A percentile compares a stretch with the other conserved stretches of the same genome.
These are phyloP conservation scores for Coccomyxa sp. DNA, from an alignment of 139 green algal species.

Conservation along the genomic window DNA sequence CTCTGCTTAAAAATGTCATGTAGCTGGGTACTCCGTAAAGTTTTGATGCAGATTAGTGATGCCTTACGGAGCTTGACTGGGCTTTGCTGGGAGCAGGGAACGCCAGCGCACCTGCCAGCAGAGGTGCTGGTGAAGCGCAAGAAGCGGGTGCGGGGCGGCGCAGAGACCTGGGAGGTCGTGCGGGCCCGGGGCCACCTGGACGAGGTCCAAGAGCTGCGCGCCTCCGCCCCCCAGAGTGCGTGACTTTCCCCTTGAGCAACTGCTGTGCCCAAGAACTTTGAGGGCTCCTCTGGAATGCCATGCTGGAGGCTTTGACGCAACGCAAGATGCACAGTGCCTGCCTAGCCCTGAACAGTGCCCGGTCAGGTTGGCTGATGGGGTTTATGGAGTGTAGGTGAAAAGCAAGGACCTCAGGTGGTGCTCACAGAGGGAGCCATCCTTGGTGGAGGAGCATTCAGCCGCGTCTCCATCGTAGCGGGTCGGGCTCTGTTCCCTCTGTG, in stretches of 20 bases:
- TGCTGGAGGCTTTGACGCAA: too few species aligned
- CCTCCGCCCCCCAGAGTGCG: background rate
- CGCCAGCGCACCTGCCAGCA: constrained; percentile 49
- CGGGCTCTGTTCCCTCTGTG: too few species aligned
- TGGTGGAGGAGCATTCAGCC: constrained; percentile 82
- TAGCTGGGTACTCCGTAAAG: too few species aligned
- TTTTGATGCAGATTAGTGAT: too few species aligned
- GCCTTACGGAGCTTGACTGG: too few species aligned
- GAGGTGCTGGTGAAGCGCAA: constrained; percentile 76
- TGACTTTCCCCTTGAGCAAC: too few species aligned
- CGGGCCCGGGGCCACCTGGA: constrained; percentile 78
- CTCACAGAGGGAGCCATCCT: constrained; percentile 80
- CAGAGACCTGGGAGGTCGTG: constrained; percentile 77
- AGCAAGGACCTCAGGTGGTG: constrained; percentile 16
- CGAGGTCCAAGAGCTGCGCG: constrained; percentile 77
- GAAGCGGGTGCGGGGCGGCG: constrained; percentile 43
- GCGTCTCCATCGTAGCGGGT: constrained; percentile 69
- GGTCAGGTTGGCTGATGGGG: background rate
- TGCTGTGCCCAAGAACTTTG: too few species aligned
- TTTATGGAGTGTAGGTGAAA: background rate
- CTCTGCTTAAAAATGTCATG: too few species aligned
- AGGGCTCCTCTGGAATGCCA: too few species aligned
- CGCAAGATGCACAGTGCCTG: background rate
- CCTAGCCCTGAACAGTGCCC: background rate
- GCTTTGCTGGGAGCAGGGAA: constrained; percentile 20